Evolutionary conservation across 305 asterid species (phyloP).

Genomic region (Solanum hybrid): DNA sequence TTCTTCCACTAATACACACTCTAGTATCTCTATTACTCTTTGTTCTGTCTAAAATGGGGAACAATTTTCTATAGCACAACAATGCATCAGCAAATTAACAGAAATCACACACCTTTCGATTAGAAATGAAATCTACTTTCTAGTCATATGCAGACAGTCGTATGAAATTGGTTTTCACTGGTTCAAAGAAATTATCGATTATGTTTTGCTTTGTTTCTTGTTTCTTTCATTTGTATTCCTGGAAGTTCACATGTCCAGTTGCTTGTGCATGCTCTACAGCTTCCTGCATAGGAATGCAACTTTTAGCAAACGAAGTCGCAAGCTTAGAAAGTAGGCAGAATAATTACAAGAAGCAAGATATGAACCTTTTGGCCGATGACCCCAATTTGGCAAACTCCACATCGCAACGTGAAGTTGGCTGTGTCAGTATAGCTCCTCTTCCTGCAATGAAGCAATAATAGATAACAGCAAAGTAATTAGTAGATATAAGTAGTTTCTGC

Average conservation of each 20-base stretch:
- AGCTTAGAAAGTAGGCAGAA: not conserved
- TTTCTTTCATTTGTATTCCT: constrained; percentile 51
- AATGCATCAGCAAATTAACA: not conserved
- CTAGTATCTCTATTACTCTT: not conserved
- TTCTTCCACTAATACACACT: not conserved
- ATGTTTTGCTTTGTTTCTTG: not conserved
- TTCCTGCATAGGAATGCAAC: constrained; percentile 40
- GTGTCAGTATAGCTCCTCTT: constrained; percentile 90
- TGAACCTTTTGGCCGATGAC: constrained; percentile 80
- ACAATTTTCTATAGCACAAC: not conserved
- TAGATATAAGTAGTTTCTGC: not conserved
- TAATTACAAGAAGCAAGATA: not conserved
- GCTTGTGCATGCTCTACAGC: constrained; percentile 88
- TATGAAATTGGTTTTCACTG: not conserved
- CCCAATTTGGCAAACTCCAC: constrained; percentile 93
- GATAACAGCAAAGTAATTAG: not conserved
- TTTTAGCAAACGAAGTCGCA: not conserved
- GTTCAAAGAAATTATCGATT: not conserved
- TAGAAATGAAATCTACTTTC: not conserved
- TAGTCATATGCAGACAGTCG: not conserved
- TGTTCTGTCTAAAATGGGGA: not conserved
- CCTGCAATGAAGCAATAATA: constrained; percentile 27
- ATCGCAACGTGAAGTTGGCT: constrained; percentile 80
- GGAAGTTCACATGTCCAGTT: constrained; percentile 90
- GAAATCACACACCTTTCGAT: not conserved